Conservation (phyloP, 768 basidiomycete genomes). For the Tylopilus subfusipes region DNA sequence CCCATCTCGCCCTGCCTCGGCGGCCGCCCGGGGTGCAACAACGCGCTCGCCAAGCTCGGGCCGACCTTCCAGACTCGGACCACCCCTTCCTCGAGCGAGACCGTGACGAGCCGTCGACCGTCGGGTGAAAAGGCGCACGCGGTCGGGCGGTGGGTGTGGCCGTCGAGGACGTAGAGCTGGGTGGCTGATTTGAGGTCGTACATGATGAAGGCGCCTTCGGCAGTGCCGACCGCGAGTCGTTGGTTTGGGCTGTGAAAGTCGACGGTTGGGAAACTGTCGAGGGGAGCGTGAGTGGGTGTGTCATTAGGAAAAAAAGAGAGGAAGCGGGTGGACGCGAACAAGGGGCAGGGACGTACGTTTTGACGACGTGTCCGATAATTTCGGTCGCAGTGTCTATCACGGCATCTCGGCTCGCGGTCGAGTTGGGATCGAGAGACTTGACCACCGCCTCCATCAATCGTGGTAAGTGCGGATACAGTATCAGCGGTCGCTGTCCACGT, state of each 20-base stretch:
- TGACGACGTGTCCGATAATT: conserved; percentile 92
- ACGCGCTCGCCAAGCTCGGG: conserved; percentile 69
- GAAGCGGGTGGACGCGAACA: too few relatives aligned
- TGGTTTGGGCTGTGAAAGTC: conserved; percentile 89
- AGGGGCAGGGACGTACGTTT: conserved; percentile 70
- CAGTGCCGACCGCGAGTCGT: conserved; percentile 88
- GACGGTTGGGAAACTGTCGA: conserved; percentile 78
- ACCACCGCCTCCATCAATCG: conserved; percentile 92
- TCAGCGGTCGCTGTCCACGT: conserved; percentile 63
- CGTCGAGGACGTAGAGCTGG: conserved; percentile 90
- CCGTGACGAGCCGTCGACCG: conserved; percentile 81
- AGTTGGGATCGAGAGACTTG: conserved; percentile 92
- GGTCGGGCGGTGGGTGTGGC: conserved; percentile 76
- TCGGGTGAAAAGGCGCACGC: conserved; percentile 94
- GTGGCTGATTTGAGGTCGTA: conserved; percentile 97
- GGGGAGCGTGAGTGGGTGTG: neutral
- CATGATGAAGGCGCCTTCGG: conserved; percentile 92
- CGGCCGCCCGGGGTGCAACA: conserved; percentile 88
- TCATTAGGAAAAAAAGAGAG: neutral
- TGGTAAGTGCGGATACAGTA: conserved; percentile 80
- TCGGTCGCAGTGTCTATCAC: conserved; percentile 90
- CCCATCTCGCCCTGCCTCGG: conserved; percentile 84
- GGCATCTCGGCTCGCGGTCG: conserved; percentile 69
- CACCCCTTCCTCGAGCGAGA: conserved; percentile 79
- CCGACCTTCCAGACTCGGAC: conserved; percentile 98